These are phyloP conservation scores for Kingdonia uniflora DNA, from an alignment of 164 flowering plant genomes.

Conservation along the genomic window DNA sequence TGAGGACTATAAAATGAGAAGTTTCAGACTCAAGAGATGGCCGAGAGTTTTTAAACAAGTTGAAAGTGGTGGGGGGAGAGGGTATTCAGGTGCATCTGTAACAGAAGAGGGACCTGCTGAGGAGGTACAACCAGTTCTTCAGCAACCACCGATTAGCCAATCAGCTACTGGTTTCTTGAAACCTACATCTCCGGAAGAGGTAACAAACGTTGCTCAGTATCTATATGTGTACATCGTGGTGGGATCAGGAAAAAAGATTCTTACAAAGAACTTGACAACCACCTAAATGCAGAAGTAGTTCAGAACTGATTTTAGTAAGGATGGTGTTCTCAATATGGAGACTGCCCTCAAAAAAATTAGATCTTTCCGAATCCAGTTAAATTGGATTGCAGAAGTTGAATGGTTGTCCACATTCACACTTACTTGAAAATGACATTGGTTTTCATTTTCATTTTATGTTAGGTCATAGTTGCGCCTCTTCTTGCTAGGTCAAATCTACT, in stretches of 20 bases:
- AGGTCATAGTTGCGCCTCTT: conserved; percentile 69
- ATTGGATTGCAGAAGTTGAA: too few relatives aligned
- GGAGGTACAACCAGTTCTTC: conserved; percentile 13
- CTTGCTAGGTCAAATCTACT: conserved; percentile 90
- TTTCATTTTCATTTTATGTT: conserved; percentile 9
- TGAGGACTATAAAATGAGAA: conserved; percentile 31
- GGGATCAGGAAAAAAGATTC: too few relatives aligned
- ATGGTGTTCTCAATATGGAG: too few relatives aligned
- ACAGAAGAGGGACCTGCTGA: conserved; percentile 14
- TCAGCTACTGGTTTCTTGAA: conserved; percentile 38
- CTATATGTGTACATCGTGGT: neutral
- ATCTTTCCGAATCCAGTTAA: too few relatives aligned
- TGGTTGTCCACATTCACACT: too few relatives aligned
- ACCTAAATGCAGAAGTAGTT: too few relatives aligned
- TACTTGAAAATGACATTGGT: neutral
- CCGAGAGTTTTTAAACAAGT: conserved; percentile 13
- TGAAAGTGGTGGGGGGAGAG: conserved; percentile 15
- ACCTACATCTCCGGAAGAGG: conserved; percentile 75
- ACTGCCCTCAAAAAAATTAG: too few relatives aligned
- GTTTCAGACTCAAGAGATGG: conserved; percentile 18
- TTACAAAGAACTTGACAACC: too few relatives aligned
- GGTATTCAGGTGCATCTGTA: conserved; percentile 18
- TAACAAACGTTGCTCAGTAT: conserved; percentile 9
- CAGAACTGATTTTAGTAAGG: too few relatives aligned
- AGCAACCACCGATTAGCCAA: conserved; percentile 66